A percentile compares a stretch with the other conserved stretches of the same genome.
Evolutionary conservation across 2,329 filamentous ascomycete species (phyloP).

Genomic region (Aspergillus brunneoviolaceus): DNA sequence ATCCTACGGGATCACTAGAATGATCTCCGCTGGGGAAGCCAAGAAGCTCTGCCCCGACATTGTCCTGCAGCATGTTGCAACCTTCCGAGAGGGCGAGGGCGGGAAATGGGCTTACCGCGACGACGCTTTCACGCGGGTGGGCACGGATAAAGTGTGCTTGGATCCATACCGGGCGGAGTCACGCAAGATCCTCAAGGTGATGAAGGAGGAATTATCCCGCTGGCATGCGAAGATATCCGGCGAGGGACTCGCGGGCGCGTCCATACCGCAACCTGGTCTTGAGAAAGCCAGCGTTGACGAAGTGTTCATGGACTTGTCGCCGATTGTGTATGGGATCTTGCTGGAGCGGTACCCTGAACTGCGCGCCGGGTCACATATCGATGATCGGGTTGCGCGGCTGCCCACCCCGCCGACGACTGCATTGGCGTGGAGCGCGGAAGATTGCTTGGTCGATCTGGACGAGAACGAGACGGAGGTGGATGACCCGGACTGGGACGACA

Average conservation of each 20-base stretch:
- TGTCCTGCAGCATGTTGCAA: slow-evolving; percentile 88
- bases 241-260: slow-evolving; percentile 12
- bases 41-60: slow-evolving; percentile 82
- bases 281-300: slow-evolving; percentile 97
- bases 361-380: slow-evolving; percentile 54
- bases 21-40: slow-evolving; percentile 77
- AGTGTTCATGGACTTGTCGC: slow-evolving; percentile 88
- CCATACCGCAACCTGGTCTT: slow-evolving; percentile 54
- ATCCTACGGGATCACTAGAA: slow-evolving; percentile 72
- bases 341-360: slow-evolving; percentile 76
- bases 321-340: slow-evolving; percentile 74
- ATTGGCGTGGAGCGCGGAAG: slow-evolving; percentile 73
- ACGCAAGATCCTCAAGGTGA: slow-evolving; percentile 72
- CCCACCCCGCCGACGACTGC: slow-evolving; percentile 71
- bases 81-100: slow-evolving; percentile 87
- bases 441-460: slow-evolving; percentile 79
- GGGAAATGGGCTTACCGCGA: slow-evolving; percentile 83
- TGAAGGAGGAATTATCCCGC: slow-evolving; percentile 69
- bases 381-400: slow-evolving; percentile 57
- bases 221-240: slow-evolving; percentile 29
- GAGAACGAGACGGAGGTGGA: slow-evolving; percentile 69
- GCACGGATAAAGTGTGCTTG: slow-evolving; percentile 87
- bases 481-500: slow-evolving; percentile 95
- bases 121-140: slow-evolving; percentile 75
- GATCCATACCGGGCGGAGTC: slow-evolving; percentile 89